Conservation (phyloP, 768 basidiomycete genomes). For the Calocera cornea region DNA sequence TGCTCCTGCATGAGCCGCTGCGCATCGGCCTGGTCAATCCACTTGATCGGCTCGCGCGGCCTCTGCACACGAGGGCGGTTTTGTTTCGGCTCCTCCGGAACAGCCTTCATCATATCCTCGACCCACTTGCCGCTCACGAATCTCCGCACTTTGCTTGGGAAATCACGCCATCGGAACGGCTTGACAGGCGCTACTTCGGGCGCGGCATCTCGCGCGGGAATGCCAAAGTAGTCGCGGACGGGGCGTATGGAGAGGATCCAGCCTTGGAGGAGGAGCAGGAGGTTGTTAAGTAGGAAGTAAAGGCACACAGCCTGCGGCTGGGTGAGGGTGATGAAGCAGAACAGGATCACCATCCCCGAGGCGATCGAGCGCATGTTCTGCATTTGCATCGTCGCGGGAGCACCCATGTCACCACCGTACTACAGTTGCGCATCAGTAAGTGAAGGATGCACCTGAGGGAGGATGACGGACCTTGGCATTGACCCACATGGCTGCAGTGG, state of each 20-base stretch:
- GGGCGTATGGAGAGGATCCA: conserved; percentile 32
- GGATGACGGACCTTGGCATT: conserved; percentile 55
- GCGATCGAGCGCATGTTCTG: conserved; percentile 33
- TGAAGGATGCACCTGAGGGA: conserved; percentile 41
- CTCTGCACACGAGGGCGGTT: background rate
- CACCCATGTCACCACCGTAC: background rate
- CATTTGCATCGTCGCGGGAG: background rate
- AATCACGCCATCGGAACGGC: too few relatives aligned
- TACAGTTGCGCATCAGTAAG: conserved; percentile 29
- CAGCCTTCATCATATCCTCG: background rate
- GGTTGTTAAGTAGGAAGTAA: conserved; percentile 42
- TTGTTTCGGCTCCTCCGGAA: background rate
- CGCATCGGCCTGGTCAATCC: background rate
- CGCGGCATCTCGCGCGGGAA: conserved; percentile 15
- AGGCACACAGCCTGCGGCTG: conserved; percentile 39
- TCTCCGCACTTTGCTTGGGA: too few relatives aligned
- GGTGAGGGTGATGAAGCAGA: background rate
- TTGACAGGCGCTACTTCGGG: background rate
- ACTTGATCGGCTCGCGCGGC: background rate
- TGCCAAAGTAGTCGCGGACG: conserved; percentile 26
- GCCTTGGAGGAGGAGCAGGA: conserved; percentile 40
- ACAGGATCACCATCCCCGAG: conserved; percentile 36
- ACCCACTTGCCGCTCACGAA: background rate
- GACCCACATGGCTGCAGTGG: conserved; percentile 40
- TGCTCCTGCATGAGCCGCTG: background rate